Evolutionary conservation across 495 filamentous ascomycete genomes (phyloP).

Genomic region (Neurospora sp.): DNA sequence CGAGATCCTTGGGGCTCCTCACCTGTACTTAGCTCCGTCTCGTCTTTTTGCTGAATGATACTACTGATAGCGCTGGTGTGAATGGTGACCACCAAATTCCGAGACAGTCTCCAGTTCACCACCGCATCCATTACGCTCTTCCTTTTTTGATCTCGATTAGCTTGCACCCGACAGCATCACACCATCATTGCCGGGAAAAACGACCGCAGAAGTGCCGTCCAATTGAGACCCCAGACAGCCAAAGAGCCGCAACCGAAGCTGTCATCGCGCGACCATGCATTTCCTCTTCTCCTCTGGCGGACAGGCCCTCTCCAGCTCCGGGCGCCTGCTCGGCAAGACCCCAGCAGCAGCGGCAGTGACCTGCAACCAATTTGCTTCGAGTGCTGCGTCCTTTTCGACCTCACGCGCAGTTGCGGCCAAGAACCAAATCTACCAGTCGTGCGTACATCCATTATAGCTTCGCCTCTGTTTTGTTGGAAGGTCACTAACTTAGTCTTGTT

Average conservation of each 20-base stretch:
- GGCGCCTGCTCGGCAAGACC: slow-evolving; percentile 1
- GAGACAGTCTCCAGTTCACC: not conserved
- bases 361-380: slow-evolving; percentile 1
- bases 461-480: not conserved
- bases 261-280: not conserved
- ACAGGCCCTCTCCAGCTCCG: not conserved
- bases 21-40: not conserved
- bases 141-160: not conserved
- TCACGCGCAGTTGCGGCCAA: slow-evolving; percentile 16
- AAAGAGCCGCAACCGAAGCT: not conserved
- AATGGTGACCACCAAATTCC: not conserved
- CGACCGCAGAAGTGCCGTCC: not conserved
- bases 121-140: not conserved
- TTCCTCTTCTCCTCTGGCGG: not conserved
- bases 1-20: not conserved
- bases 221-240: not conserved
- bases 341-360: not conserved
- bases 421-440: slow-evolving; percentile 41
- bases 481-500: not conserved
- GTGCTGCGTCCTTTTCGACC: slow-evolving; percentile 18
- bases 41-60: not conserved
- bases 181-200: not conserved
- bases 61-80: not conserved
- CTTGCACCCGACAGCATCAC: not conserved
- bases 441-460: slow-evolving; percentile 11